Conservation (phyloP, 768 basidiomycete genomes). For the Sporobolomyces phaffii region DNA sequence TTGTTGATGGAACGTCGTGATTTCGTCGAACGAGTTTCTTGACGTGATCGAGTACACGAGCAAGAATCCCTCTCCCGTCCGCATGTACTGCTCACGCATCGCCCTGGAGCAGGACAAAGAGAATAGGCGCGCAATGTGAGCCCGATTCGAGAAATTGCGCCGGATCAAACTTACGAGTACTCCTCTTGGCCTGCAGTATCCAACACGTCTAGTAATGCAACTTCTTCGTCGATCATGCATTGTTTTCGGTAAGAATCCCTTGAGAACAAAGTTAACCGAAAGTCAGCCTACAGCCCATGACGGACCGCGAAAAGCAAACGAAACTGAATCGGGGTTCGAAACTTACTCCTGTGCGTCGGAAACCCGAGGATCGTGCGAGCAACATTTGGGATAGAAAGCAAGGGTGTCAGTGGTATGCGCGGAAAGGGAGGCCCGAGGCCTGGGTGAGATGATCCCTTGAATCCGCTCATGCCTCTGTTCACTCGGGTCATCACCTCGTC, state of each 20-base stretch:
- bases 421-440: too few species aligned
- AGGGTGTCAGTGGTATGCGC: too few species aligned
- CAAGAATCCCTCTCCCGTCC: constrained; percentile 59
- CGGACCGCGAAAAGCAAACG: too few species aligned
- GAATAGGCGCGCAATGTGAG: too few species aligned
- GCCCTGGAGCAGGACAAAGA: constrained; percentile 56
- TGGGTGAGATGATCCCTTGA: not conserved
- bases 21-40: constrained; percentile 51
- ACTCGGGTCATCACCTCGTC: not conserved
- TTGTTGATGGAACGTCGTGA: constrained; percentile 50
- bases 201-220: constrained; percentile 52
- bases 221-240: constrained; percentile 52
- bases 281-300: too few species aligned
- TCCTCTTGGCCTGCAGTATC: constrained; percentile 67
- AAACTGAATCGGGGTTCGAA: too few species aligned
- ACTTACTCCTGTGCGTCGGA: not conserved
- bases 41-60: constrained; percentile 53
- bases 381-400: too few species aligned
- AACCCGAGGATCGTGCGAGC: too few species aligned
- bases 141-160: not conserved
- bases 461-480: not conserved
- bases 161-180: constrained; percentile 66
- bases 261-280: not conserved
- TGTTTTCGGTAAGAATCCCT: constrained; percentile 85
- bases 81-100: constrained; percentile 99